Percentiles rank a stretch among this genome's conserved stretches.
Evolutionary conservation across 176 grass and related monocot genomes (phyloP).

Genomic region (maize (Zea mays)): DNA sequence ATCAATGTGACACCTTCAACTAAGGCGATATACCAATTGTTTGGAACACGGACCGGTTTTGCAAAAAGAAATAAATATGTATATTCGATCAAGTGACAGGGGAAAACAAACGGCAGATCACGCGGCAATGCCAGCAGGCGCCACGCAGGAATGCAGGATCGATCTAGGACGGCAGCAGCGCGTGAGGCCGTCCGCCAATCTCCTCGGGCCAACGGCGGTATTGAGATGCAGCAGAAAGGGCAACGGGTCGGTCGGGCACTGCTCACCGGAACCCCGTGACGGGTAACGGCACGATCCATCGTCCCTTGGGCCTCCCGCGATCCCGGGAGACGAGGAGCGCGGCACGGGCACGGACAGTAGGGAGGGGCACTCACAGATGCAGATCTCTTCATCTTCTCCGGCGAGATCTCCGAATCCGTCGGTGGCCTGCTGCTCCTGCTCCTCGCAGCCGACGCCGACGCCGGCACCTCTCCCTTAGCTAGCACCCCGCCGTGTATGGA

Average conservation of each 20-base stretch:
- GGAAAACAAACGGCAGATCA: not conserved
- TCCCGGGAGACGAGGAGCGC: not conserved
- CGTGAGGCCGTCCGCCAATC: not conserved
- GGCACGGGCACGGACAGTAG: not conserved
- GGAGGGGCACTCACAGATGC: constrained; percentile 46
- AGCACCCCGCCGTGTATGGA: too few relatives aligned
- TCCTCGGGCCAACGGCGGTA: not conserved
- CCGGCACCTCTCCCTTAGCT: not conserved
- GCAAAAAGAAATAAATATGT: too few relatives aligned
- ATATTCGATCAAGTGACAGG: not conserved
- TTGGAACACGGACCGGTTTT: too few relatives aligned
- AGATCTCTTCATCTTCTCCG: constrained; percentile 67
- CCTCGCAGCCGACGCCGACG: not conserved
- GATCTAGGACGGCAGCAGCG: not conserved
- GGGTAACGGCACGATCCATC: not conserved
- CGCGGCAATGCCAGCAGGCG: not conserved
- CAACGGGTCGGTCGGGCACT: not conserved
- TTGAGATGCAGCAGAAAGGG: not conserved
- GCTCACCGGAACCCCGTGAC: not conserved
- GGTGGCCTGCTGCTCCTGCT: not conserved
- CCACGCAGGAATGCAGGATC: constrained; percentile 18
- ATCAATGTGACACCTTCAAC: not conserved
- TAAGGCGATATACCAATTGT: too few relatives aligned
- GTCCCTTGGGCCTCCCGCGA: not conserved
- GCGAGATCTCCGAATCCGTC: constrained; percentile 23